A percentile compares a stretch with the other conserved stretches of the same genome.
phyloP scores from a whole-genome alignment of 441 rosid species.

The Omphalea diandra region DNA sequence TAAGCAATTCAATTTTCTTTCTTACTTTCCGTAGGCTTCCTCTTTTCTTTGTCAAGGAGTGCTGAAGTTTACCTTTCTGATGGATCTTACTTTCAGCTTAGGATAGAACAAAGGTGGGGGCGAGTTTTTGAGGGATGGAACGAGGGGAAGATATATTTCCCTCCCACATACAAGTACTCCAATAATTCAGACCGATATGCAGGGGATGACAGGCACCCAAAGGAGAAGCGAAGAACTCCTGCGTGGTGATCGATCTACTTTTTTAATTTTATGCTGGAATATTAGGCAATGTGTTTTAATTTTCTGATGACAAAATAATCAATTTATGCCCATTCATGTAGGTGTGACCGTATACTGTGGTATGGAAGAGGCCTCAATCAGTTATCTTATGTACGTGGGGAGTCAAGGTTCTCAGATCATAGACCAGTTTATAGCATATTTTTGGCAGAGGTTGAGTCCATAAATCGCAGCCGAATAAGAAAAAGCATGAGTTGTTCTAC shows the following conservation, averaged over 20 bases:
- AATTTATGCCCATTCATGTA: slow-evolving; percentile 24
- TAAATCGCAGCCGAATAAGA: slow-evolving; percentile 52
- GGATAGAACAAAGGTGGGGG: slow-evolving; percentile 77
- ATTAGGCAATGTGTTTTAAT: not conserved
- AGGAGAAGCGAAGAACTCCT: slow-evolving; percentile 95
- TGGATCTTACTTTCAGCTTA: slow-evolving; percentile 50
- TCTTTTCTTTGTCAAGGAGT: not conserved
- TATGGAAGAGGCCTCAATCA: slow-evolving; percentile 80
- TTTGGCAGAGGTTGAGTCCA: slow-evolving; percentile 80
- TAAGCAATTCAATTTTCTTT: not conserved
- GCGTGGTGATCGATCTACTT: slow-evolving; percentile 62
- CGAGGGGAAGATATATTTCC: slow-evolving; percentile 92
- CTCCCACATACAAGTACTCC: slow-evolving; percentile 98
- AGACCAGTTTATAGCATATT: slow-evolving; percentile 93
- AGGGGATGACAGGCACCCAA: slow-evolving; percentile 76
- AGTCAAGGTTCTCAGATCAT: slow-evolving; percentile 97
- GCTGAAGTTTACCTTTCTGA: slow-evolving; percentile 21
- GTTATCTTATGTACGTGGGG: slow-evolving; percentile 91
- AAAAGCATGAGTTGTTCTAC: slow-evolving; percentile 69
- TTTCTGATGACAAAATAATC: slow-evolving; percentile 6
- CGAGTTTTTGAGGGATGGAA: slow-evolving; percentile 87
- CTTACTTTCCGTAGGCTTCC: not conserved
- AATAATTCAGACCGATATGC: slow-evolving; percentile 93
- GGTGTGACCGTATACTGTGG: slow-evolving; percentile 99
- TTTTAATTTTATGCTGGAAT: not conserved